Percentiles rank a stretch among this genome's conserved stretches.
Conservation (phyloP, 2,329 filamentous ascomycete genomes). For the Hortaea werneckii region DNA sequence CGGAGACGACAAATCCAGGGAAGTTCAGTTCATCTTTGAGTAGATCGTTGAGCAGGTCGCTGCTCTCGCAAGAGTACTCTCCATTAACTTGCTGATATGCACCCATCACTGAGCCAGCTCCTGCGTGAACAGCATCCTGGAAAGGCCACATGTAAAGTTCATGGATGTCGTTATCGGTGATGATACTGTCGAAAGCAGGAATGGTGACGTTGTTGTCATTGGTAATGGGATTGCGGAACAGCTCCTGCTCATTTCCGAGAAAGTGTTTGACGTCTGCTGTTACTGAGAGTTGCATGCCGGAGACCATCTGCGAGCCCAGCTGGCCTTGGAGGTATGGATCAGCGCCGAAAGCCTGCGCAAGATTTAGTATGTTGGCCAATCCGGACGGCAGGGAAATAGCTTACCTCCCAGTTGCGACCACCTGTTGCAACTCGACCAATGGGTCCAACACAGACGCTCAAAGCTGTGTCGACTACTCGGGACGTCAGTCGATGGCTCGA, state of each 20-base stretch:
- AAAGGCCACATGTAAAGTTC: conserved; percentile 1
- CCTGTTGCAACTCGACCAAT: conserved; percentile 14
- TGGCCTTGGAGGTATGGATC: too few species aligned
- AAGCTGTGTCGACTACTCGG: too few species aligned
- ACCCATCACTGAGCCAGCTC: conserved; percentile 27
- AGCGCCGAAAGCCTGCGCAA: background rate
- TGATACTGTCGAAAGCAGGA: conserved; percentile 1
- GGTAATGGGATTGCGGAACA: conserved; percentile 19
- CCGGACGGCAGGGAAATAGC: conserved; percentile 2
- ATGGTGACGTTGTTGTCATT: too few species aligned
- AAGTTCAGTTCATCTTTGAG: background rate
- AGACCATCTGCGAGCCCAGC: too few species aligned
- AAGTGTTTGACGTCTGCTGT: conserved; percentile 28
- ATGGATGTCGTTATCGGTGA: background rate
- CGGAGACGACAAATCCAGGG: background rate
- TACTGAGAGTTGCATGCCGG: conserved; percentile 13
- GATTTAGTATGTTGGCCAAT: too few species aligned
- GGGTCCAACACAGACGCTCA: conserved; percentile 20
- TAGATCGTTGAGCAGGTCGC: conserved; percentile 1
- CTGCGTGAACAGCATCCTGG: background rate
- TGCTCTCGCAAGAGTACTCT: conserved; percentile 7
- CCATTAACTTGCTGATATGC: conserved; percentile 11
- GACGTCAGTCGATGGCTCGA: too few species aligned
- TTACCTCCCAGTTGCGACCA: background rate
- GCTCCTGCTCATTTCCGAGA: conserved; percentile 20